A percentile compares a stretch with the other conserved stretches of the same genome.
Evolutionary conservation across 2,329 filamentous ascomycete genomes (phyloP).

Genomic region (Aurifilum marmelostoma): DNA sequence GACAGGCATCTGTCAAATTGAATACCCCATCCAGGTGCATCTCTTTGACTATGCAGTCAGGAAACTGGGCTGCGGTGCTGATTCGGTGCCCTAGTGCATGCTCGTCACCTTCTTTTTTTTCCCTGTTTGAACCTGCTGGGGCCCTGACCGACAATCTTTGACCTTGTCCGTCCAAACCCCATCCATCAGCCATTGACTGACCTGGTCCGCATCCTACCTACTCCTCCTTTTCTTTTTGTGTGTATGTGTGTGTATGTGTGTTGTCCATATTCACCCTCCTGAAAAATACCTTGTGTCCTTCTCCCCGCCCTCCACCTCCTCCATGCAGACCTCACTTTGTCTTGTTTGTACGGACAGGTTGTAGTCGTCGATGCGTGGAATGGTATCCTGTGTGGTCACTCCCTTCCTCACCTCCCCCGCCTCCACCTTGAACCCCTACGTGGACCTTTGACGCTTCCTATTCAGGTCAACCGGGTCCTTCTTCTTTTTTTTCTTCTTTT

Average conservation of each 20-base stretch:
- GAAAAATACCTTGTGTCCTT: neutral
- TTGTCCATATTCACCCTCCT: neutral
- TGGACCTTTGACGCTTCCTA: conserved; percentile 12
- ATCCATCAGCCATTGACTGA: conserved; percentile 1
- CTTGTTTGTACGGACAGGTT: conserved; percentile 24
- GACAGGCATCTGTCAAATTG: conserved; percentile 9
- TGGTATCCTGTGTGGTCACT: conserved; percentile 21
- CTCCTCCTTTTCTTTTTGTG: neutral
- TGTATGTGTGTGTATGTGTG: neutral
- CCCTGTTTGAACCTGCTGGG: neutral
- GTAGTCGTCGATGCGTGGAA: conserved; percentile 24
- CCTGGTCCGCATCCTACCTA: neutral
- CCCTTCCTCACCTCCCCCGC: conserved; percentile 17
- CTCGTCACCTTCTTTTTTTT: neutral
- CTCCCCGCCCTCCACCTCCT: conserved; percentile 6
- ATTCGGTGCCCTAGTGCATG: neutral
- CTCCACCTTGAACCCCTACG: conserved; percentile 18
- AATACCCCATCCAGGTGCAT: conserved; percentile 24
- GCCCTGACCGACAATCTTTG: conserved; percentile 17
- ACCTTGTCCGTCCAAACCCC: conserved; percentile 15
- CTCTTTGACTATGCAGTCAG: conserved; percentile 9
- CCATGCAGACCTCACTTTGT: conserved; percentile 13
- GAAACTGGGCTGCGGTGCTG: neutral
- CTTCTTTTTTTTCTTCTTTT: neutral
- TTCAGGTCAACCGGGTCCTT: neutral